Base-by-base conservation (phyloP, 768 basidiomycete genomes). In the Leccinellum rugosiceps region DNA sequence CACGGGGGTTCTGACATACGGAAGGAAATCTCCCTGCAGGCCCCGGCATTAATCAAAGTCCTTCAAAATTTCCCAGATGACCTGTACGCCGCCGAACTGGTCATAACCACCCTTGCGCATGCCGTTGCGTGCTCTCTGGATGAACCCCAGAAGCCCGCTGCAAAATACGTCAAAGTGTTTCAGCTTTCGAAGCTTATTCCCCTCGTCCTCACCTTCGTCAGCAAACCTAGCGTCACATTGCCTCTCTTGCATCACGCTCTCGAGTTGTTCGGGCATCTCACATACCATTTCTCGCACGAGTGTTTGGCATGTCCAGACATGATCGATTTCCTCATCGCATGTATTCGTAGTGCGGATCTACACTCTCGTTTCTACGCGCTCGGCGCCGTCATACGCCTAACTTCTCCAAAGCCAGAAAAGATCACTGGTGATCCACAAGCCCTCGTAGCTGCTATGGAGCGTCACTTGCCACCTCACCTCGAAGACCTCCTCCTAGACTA, bases 61-160 rank as follows among this genome's bases (percentile, higher is more conserved):
- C 67, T 85, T 25, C 72, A 80, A 34, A 75, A 80, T 34, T 69
- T 75, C 53, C 77, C 81, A 2, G 78, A 82, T 48, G 82, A 87
- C 58, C 58, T 72, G 5, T 72, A 71, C 23, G 68, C 80, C 6
- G 73, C 76, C 8, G 83, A 85, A 52, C 75, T 83, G 6, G 72
- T 71, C 7, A 74, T 85, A 35, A 72, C 76, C 4, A 78, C 77
- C 1, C 70, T 87, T 25, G 75, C 80, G 1, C 86, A 86, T 66
- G 76, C 77, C 50, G 61, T 82, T 26, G 68, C 68, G 3, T 72
- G 78, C n/a, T n/a, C n/a, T 6, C 61, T 80, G 13, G 72, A 74
- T 15, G 74, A 72, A 26, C 74, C 73, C 19, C 70, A 75, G 14
- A 46, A 60, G 4, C 67, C 75, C 28, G 28, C 3, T 7, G 28